Evolutionary conservation across 2,329 filamentous ascomycete species (phyloP).

Genomic region (Talaromyces piceae): DNA sequence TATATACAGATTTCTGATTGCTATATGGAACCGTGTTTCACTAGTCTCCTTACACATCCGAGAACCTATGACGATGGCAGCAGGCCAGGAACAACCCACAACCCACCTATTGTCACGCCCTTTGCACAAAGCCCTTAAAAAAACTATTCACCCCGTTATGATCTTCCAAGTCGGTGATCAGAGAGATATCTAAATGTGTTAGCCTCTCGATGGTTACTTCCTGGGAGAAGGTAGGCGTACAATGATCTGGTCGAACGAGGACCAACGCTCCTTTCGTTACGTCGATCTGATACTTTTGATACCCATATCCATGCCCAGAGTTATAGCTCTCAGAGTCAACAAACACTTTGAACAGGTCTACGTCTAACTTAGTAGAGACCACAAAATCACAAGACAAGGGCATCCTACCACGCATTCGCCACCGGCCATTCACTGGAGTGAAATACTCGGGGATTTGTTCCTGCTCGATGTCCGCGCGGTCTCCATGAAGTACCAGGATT

Average conservation of each 20-base stretch:
- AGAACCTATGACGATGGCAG: too few species aligned
- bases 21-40: not conserved
- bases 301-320: slow-evolving; percentile 6
- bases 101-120: too few species aligned
- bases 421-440: slow-evolving; percentile 49
- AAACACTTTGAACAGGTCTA: slow-evolving; percentile 8
- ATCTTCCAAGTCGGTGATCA: slow-evolving; percentile 2
- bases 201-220: not conserved
- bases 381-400: not conserved
- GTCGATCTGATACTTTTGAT: slow-evolving; percentile 54
- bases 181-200: slow-evolving; percentile 3
- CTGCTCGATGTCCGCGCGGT: slow-evolving; percentile 43
- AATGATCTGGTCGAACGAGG: slow-evolving; percentile 53
- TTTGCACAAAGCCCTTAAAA: slow-evolving; percentile 1
- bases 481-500: slow-evolving; percentile 47
- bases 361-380: not conserved
- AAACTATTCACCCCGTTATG: not conserved
- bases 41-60: not conserved
- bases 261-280: slow-evolving; percentile 50
- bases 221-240: not conserved
- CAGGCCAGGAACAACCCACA: too few species aligned
- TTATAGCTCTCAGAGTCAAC: slow-evolving; percentile 7
- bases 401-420: slow-evolving; percentile 45
- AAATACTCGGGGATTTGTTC: slow-evolving; percentile 50
- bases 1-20: not conserved